Evolutionary conservation across 1,284 basidiomycete species (phyloP).

Genomic region (Tylopilus sp.): DNA sequence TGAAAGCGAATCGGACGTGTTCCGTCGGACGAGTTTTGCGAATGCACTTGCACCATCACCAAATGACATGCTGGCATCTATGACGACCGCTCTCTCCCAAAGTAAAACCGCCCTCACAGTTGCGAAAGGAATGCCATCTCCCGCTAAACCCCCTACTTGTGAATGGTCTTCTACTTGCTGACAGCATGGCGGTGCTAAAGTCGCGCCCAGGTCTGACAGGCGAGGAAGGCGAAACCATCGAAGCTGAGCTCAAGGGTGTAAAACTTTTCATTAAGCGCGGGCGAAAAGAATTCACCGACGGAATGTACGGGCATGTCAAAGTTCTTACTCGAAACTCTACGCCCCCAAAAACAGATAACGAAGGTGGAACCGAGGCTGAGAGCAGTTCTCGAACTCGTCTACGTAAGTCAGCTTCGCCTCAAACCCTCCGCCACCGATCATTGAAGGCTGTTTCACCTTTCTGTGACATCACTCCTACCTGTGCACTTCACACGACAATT

Average conservation of each 20-base stretch:
- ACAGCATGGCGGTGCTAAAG: conserved; percentile 4
- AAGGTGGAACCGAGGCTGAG: conserved; percentile 4
- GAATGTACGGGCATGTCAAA: conserved; percentile 59
- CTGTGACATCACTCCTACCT: conserved; percentile 4
- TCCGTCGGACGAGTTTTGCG: conserved; percentile 2
- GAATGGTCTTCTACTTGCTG: conserved; percentile 1
- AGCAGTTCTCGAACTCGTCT: conserved; percentile 26
- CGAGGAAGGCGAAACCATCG: conserved; percentile 57
- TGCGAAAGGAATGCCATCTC: background rate
- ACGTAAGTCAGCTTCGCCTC: conserved; percentile 30
- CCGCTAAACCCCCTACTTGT: conserved; percentile 18
- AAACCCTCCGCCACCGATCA: conserved; percentile 19
- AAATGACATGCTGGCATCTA: conserved; percentile 13
- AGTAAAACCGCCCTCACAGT: background rate
- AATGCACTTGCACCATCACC: conserved; percentile 16
- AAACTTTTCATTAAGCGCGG: conserved; percentile 62
- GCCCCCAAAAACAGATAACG: background rate
- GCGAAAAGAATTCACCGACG: conserved; percentile 52
- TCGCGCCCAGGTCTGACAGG: conserved; percentile 42
- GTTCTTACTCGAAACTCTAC: conserved; percentile 41
- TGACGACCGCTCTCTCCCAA: background rate
- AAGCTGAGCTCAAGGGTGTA: conserved; percentile 53
- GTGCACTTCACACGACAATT: background rate
- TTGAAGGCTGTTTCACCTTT: conserved; percentile 18
- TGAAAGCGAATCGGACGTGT: conserved; percentile 9